These are phyloP conservation scores for Metarhizium guizhouense DNA, from an alignment of 2,329 filamentous ascomycete species.

Conservation along the genomic window DNA sequence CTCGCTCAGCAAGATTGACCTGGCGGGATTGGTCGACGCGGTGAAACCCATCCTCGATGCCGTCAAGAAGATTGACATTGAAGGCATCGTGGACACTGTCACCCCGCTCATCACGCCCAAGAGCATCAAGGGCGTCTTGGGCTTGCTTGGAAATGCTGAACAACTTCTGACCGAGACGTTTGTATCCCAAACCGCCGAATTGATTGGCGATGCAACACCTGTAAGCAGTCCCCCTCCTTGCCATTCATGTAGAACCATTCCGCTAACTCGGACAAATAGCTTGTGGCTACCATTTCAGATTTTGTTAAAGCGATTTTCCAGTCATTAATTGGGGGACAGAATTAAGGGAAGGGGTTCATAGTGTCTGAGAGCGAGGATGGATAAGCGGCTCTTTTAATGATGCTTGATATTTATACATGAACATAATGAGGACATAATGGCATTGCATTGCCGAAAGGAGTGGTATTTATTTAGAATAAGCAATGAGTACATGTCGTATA, in stretches of 20 bases:
- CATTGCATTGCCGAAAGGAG: neutral
- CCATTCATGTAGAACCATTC: neutral
- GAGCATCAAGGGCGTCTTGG: constrained; percentile 26
- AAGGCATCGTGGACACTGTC: constrained; percentile 25
- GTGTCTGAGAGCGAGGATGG: neutral
- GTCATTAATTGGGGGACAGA: constrained; percentile 14
- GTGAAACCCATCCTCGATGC: constrained; percentile 27
- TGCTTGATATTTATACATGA: neutral
- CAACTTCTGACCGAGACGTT: constrained; percentile 27
- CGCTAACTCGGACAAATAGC: constrained; percentile 10
- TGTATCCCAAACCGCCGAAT: constrained; percentile 31
- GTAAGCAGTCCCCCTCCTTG: constrained; percentile 16
- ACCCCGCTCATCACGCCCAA: constrained; percentile 31
- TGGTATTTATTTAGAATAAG: neutral
- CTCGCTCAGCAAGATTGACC: constrained; percentile 24
- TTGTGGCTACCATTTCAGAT: constrained; percentile 23
- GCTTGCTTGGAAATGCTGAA: constrained; percentile 29
- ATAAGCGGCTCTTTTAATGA: neutral
- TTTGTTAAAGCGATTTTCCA: constrained; percentile 23
- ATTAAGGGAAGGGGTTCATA: constrained; percentile 4
- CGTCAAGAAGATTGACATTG: constrained; percentile 28
- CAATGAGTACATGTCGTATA: neutral
- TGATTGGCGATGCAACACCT: constrained; percentile 33
- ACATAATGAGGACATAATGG: neutral
- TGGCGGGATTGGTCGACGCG: constrained; percentile 22